Evolutionary conservation across 805 yeast genomes (phyloP).

Genomic region (Hyphopichia homilentoma): DNA sequence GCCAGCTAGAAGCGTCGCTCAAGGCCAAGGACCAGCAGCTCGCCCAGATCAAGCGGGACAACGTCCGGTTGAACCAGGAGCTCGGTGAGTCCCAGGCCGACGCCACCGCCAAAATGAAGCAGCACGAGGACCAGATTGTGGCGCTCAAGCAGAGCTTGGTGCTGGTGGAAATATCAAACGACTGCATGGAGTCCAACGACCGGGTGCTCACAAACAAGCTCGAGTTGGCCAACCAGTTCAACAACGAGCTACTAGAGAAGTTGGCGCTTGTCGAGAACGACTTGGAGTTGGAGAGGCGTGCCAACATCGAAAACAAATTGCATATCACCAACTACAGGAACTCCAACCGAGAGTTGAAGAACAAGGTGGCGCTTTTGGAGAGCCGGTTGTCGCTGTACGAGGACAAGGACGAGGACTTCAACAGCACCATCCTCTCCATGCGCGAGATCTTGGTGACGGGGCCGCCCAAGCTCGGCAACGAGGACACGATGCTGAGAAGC

Average conservation of each 20-base stretch:
- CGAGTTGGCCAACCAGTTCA: conserved; percentile 31
- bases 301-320: conserved; percentile 21
- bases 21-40: conserved; percentile 17
- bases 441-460: conserved; percentile 21
- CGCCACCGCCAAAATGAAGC: conserved; percentile 8
- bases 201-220: conserved; percentile 31
- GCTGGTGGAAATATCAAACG: conserved; percentile 41
- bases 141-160: conserved; percentile 29
- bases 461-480: conserved; percentile 14
- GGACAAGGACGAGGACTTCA: conserved; percentile 6
- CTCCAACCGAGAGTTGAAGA: conserved; percentile 18
- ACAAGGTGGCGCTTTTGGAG: conserved; percentile 3
- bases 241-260: conserved; percentile 40
- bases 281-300: conserved; percentile 23
- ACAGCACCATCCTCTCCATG: conserved; percentile 21
- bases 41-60: conserved; percentile 11
- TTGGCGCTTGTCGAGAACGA: conserved; percentile 42
- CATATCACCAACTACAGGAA: conserved; percentile 29
- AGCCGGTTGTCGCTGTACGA: background rate
- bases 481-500: conserved; percentile 14
- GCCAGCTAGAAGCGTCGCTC: conserved; percentile 11
- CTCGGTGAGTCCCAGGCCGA: conserved; percentile 13
- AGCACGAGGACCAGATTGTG: conserved; percentile 15
- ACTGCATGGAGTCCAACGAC: conserved; percentile 36
- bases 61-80: conserved; percentile 15